Evolutionary conservation across 1,139 yeast genomes (phyloP), one percentile per base, ranked within the genome.

Genomic region (Sugiyamaella xylanicola): DNA sequence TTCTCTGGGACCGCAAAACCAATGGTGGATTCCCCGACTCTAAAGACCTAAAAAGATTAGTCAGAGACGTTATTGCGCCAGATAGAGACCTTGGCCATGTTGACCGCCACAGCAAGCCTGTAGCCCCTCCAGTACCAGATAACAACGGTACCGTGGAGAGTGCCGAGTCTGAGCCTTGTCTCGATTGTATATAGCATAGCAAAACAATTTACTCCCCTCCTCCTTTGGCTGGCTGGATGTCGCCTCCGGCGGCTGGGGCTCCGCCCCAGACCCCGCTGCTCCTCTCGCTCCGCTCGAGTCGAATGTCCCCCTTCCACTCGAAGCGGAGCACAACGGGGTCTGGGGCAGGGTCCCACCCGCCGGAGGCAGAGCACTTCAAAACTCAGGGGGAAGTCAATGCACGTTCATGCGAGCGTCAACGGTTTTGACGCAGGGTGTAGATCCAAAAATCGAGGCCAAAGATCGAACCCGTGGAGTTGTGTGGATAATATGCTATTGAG

Each of bases 21-120:
- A 71, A 78, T 32, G 80, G 77, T n/a, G 87, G 88, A 21, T 84
- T 84, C 67, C 87, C 51, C 4, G 51, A 48, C 61, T 78, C 85
- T 15, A 84, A 84, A 63, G 76, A 76, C 13, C 68, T 84, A 56
- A 84, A 84, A 68, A 83, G 81, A 59, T 69, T 72, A 45, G 79
- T 84, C 4, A 66, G 85, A 49, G 78, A 81, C 57, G 62, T 69
- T 1, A 68, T 81, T n/a, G 75, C 73, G 46, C 86, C 86, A 0
- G 71, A 65, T 0, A 68, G 74, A 17, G 63, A 68, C 11, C 66
- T 82, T 48, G 84, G 84, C 11, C 86, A 82, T 66, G 72, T 74
- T 4, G 78, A 75, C 55, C 51, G 61, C 37, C 45, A 37, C 27
- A 16, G 8, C 27, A 41, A 41, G 19, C 45, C 27, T 2, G 16